Evolutionary conservation across 345 rosid genomes (phyloP), one percentile per base, ranked within the genome.

Genomic region (Corchorus capsularis): DNA sequence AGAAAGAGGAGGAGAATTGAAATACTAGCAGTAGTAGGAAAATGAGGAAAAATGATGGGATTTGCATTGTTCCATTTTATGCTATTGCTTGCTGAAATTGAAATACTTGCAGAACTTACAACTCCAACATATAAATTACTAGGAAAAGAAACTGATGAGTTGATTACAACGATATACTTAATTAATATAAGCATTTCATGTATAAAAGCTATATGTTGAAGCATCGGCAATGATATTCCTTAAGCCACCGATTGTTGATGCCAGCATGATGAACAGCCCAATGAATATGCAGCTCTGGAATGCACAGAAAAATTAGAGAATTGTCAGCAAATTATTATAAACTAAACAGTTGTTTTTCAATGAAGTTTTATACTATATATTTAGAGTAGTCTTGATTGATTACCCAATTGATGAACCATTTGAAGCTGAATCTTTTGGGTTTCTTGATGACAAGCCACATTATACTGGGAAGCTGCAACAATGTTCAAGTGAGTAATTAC

Each of bases 341-440:
- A n/a, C n/a, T n/a, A n/a, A n/a, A n/a, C n/a, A n/a, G n/a, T n/a
- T 27, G 27, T 27, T 27, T 27, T 27, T 27, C 27, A 27, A 27
- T 27, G 45, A 11, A 4, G 15, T 60, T 62, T 41, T 35, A 14
- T 32, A n/a, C n/a, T n/a, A 61, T 61, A 32, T 55, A 63, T 35
- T 8, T 2, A 35, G 14, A 62, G 8, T 22, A 15, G 3, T 37
- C 10, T 19, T 27, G 27, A 27, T 49, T 41, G 54, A 46, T 82
- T 95, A 93, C 99, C 99, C 99, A 95, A 71, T 95, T 95, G 83
- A 86, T 79, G 78, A 91, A 78, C 99, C 98, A 94, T 27, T 80
- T 86, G 79, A 68, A 11, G 82, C 97, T 82, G 80, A 85, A 92
- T 84, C 91, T 88, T 70, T 77, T 84, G 68, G 99, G 99, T 80